Conservation (phyloP, 345 rosid species). For the Litchi chinensis region DNA sequence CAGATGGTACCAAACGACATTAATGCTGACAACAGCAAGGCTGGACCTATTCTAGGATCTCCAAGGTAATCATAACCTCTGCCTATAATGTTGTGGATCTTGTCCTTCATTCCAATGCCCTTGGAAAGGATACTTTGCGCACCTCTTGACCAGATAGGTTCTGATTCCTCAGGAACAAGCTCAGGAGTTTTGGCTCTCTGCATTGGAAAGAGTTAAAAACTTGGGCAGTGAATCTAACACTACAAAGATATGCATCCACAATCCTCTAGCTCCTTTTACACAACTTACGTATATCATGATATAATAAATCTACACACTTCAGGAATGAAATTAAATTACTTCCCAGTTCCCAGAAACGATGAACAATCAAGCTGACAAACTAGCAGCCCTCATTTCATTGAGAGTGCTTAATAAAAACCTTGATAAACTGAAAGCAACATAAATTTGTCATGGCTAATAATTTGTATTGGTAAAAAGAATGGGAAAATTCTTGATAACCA, state of each 20-base stretch:
- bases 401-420: neutral
- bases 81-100: conserved; percentile 32
- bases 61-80: conserved; percentile 48
- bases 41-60: conserved; percentile 87
- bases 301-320: neutral
- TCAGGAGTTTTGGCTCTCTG: conserved; percentile 84
- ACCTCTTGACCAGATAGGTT: conserved; percentile 68
- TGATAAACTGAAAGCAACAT: neutral
- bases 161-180: conserved; percentile 78
- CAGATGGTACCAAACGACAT: conserved; percentile 69
- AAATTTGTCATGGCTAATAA: neutral
- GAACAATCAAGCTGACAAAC: neutral
- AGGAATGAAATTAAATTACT: neutral
- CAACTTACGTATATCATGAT: neutral
- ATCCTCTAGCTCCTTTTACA: neutral
- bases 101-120: conserved; percentile 60
- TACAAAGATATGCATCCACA: neutral
- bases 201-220: conserved; percentile 13
- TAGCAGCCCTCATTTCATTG: neutral
- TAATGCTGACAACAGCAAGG: conserved; percentile 77
- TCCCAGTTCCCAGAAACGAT: neutral
- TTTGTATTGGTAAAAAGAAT: neutral
- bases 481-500: neutral
- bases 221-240: conserved; percentile 9
- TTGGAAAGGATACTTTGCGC: conserved; percentile 48